Percentiles rank a stretch among this genome's conserved stretches.
These are phyloP conservation scores for Potentilla sterilis DNA, from an alignment of 306 rosid genomes.

Conservation along the genomic window DNA sequence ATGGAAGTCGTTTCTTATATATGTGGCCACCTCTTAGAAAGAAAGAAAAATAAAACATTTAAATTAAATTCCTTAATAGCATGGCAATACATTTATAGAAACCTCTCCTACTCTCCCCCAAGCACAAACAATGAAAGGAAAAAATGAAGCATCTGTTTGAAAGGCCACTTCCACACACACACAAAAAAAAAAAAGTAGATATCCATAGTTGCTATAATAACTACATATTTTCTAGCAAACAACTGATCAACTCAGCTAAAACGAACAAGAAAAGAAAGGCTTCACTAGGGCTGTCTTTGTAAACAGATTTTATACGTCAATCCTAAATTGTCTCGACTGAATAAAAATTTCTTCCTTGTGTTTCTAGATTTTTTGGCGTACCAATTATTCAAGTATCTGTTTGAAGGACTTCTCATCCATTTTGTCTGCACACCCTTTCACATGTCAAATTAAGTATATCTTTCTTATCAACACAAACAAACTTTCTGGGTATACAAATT, in stretches of 20 bases:
- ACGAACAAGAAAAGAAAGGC: not conserved
- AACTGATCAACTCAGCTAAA: not conserved
- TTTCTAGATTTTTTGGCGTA: not conserved
- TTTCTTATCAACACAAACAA: constrained; percentile 1
- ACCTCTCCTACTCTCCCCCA: too few species aligned
- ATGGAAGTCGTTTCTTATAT: not conserved
- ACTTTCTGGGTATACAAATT: not conserved
- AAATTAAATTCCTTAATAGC: too few species aligned
- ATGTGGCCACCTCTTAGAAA: too few species aligned
- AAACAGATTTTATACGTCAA: not conserved
- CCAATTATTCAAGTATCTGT: not conserved
- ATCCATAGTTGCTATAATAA: not conserved
- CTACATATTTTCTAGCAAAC: not conserved
- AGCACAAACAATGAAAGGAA: too few species aligned
- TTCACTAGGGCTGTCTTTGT: not conserved
- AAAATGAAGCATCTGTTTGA: too few species aligned
- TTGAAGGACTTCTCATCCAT: not conserved
- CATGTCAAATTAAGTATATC: not conserved
- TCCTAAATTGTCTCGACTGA: not conserved
- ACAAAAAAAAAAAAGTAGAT: not conserved
- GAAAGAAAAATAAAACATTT: too few species aligned
- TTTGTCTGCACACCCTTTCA: not conserved
- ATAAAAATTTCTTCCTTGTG: not conserved
- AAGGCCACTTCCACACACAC: too few species aligned
- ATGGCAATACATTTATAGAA: too few species aligned